Conservation (phyloP, 495 filamentous ascomycete genomes). For the Hamigera avellanea region DNA sequence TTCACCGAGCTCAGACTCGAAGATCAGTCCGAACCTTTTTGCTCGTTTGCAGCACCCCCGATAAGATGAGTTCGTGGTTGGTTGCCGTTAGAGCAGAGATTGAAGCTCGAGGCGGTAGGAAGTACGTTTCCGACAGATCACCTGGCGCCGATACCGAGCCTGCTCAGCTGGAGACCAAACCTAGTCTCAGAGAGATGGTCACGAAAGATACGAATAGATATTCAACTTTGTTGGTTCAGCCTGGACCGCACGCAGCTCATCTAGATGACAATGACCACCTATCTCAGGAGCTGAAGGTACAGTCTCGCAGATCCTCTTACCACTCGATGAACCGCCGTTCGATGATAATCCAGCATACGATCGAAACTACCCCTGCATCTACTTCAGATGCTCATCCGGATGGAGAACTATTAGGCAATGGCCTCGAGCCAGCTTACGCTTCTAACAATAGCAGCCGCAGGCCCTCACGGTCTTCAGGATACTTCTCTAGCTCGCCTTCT, state of each 20-base stretch:
- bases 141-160: conserved; percentile 19
- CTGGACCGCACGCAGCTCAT: conserved; percentile 35
- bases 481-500: conserved; percentile 10
- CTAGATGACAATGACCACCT: conserved; percentile 12
- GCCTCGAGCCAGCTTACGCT: too few relatives aligned
- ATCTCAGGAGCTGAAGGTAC: conserved; percentile 23
- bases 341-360: too few relatives aligned
- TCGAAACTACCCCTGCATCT: too few relatives aligned
- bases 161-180: conserved; percentile 28
- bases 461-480: not conserved
- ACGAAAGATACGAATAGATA: conserved; percentile 47
- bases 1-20: conserved; percentile 47
- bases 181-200: conserved; percentile 24
- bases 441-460: not conserved
- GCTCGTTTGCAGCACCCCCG: conserved; percentile 67
- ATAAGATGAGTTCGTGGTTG: conserved; percentile 78
- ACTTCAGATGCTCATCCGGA: too few relatives aligned
- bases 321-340: not conserved
- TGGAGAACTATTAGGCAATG: too few relatives aligned
- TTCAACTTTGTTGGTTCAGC: conserved; percentile 7
- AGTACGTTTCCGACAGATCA: conserved; percentile 43
- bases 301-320: conserved; percentile 2
- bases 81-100: conserved; percentile 54
- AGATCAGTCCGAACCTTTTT: conserved; percentile 58
- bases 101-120: conserved; percentile 56